Evolutionary conservation across 1,139 yeast genomes (phyloP).

Genomic region (Scheffersomyces quercinus): DNA sequence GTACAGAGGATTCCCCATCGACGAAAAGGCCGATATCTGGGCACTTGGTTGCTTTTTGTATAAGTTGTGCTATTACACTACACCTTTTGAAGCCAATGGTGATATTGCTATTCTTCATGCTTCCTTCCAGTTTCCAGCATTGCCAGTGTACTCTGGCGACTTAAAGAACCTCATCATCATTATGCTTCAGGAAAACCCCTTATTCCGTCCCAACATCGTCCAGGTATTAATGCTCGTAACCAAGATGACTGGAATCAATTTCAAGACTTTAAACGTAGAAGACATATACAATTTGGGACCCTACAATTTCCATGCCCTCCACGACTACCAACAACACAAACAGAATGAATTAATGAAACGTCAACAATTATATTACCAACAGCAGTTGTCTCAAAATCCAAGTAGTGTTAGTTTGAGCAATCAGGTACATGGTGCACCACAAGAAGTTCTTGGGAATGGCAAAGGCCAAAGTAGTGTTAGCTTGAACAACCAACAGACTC

Average conservation of each 20-base stretch:
- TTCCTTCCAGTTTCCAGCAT: conserved; percentile 57
- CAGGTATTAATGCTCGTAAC: conserved; percentile 52
- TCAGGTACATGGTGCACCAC: too few species aligned
- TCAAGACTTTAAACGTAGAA: conserved; percentile 26
- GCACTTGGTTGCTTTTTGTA: conserved; percentile 78
- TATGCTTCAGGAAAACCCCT: conserved; percentile 77
- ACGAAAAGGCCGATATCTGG: conserved; percentile 82
- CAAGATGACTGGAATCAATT: conserved; percentile 33
- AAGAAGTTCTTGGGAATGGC: too few species aligned
- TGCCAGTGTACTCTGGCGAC: conserved; percentile 59
- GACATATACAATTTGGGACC: conserved; percentile 43
- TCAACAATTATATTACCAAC: conserved; percentile 37
- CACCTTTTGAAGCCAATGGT: conserved; percentile 78
- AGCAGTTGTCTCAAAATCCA: conserved; percentile 19
- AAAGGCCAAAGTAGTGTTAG: too few species aligned
- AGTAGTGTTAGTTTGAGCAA: conserved; percentile 8
- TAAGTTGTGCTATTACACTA: conserved; percentile 75
- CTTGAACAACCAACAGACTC: neutral
- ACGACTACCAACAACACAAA: conserved; percentile 43
- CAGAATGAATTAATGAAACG: conserved; percentile 38
- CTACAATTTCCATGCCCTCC: conserved; percentile 47
- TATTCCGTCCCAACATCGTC: conserved; percentile 81
- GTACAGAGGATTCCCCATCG: conserved; percentile 64
- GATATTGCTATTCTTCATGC: conserved; percentile 74
- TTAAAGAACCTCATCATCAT: conserved; percentile 75